These are phyloP conservation scores for Cryphonectria nitschkei DNA, from an alignment of 2,329 filamentous ascomycete species.

Conservation along the genomic window DNA sequence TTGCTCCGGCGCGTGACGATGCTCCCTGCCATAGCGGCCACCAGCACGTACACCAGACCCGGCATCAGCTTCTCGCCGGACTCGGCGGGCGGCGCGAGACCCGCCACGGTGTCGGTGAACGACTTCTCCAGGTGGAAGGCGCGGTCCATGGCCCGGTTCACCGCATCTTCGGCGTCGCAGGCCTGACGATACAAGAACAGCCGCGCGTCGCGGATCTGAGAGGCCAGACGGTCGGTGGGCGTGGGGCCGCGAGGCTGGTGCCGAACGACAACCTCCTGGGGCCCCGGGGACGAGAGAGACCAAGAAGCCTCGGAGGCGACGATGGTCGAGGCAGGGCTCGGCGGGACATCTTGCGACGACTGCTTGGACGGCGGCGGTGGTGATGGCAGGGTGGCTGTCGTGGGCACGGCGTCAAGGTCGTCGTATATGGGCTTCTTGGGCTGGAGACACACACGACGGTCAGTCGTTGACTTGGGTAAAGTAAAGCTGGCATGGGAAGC, in stretches of 20 bases:
- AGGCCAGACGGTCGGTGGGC: slow-evolving; percentile 86
- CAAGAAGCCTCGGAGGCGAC: slow-evolving; percentile 36
- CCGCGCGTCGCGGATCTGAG: slow-evolving; percentile 78
- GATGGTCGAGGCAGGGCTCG: slow-evolving; percentile 38
- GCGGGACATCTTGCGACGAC: slow-evolving; percentile 35
- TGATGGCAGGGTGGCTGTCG: slow-evolving; percentile 27
- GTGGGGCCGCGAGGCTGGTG: slow-evolving; percentile 60
- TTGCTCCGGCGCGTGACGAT: slow-evolving; percentile 89
- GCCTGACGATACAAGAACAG: slow-evolving; percentile 80
- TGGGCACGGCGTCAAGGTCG: slow-evolving; percentile 53
- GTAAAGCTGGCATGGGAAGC: background rate
- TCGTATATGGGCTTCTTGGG: slow-evolving; percentile 81
- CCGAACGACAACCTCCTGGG: slow-evolving; percentile 27
- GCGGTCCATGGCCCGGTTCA: slow-evolving; percentile 81
- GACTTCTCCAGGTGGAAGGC: slow-evolving; percentile 85
- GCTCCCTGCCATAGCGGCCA: slow-evolving; percentile 91
- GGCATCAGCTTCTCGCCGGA: slow-evolving; percentile 89
- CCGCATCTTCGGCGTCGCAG: slow-evolving; percentile 73
- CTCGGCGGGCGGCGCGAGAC: slow-evolving; percentile 82
- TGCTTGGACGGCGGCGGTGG: slow-evolving; percentile 3
- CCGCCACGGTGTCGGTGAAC: slow-evolving; percentile 87
- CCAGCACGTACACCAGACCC: slow-evolving; percentile 87
- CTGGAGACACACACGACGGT: slow-evolving; percentile 35
- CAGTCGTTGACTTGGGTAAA: slow-evolving; percentile 18
- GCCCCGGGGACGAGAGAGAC: slow-evolving; percentile 34